Evolutionary conservation across 148 eudicot genomes (phyloP), one percentile per base, ranked within the genome.

Genomic region (Bassia scoparia): DNA sequence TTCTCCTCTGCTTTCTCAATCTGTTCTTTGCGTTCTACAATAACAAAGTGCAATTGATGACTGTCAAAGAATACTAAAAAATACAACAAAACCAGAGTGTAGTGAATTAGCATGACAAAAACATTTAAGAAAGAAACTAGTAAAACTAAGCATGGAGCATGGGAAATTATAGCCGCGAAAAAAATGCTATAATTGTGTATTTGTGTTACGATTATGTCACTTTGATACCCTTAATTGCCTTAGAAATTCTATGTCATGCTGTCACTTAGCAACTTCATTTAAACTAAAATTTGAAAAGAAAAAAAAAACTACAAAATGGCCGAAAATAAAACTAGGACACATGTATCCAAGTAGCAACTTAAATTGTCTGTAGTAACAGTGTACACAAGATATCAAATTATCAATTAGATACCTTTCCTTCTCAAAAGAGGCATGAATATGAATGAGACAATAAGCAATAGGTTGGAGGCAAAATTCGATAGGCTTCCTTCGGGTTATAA

Each of bases 1-100:
- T 86, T 81, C 85, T 93, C 96, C 83, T 93, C 98, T 63, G 86
- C 93, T 77, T 90, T 93, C 74, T 93, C 98, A 73, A 93, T 93
- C 71, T 86, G 91, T 69, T 86, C 98, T 75, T 90, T 90, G 67
- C 83, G 91, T 7, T 87, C 98, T 92, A 77, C 66, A 82, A 60
- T n/a, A 64, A 67, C 31, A 72, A 53, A 29, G 58, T 50, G 26
- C 41, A 71, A 78, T 56, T 21, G 31, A 64, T 53, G 5, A 53
- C 21, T 27, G 24, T 60, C 21, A 3, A 46, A 9, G 48, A 48
- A 58, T 72, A 44, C 33, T 44, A 1, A 24, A 3, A 74, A 8
- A 64, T 54, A 34, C 61, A 27, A n/a, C 3, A 37, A 23, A 38
- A 68, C 26, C n/a, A 53, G 68, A 33, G 46, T 33, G 21, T 70